These are phyloP conservation scores for Aspergillus sergii DNA, from an alignment of 2,329 filamentous ascomycete genomes.

Conservation along the genomic window DNA sequence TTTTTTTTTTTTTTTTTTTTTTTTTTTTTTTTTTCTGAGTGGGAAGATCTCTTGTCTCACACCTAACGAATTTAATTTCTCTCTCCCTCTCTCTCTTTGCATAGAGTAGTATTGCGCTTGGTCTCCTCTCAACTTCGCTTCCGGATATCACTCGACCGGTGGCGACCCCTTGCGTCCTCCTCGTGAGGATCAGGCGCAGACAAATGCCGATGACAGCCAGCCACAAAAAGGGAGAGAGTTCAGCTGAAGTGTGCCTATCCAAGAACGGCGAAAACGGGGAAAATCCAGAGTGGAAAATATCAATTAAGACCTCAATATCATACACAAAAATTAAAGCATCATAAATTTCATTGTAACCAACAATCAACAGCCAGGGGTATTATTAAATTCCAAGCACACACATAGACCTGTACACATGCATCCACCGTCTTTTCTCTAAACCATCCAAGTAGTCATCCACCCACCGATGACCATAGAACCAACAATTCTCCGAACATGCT, in stretches of 20 bases:
- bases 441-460: conserved; percentile 8
- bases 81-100: not conserved
- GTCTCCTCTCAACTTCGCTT: not conserved
- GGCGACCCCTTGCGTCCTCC: conserved; percentile 13
- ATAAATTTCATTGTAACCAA: conserved; percentile 4
- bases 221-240: conserved; percentile 13
- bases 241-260: conserved; percentile 9
- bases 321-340: not conserved
- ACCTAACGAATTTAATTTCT: not conserved
- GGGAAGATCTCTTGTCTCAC: too few species aligned
- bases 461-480: conserved; percentile 4
- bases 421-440: conserved; percentile 17
- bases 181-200: conserved; percentile 13
- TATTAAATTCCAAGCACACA: conserved; percentile 24
- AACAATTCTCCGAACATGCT: conserved; percentile 9
- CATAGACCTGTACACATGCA: conserved; percentile 16
- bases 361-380: conserved; percentile 23
- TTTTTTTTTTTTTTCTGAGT: not conserved
- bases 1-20: not conserved
- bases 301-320: not conserved
- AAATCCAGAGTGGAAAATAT: not conserved
- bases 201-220: conserved; percentile 19
- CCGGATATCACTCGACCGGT: not conserved
- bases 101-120: too few species aligned
- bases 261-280: not conserved